Conservation (phyloP, 2,329 filamentous ascomycete genomes). For the Fusarium bactridioides region DNA sequence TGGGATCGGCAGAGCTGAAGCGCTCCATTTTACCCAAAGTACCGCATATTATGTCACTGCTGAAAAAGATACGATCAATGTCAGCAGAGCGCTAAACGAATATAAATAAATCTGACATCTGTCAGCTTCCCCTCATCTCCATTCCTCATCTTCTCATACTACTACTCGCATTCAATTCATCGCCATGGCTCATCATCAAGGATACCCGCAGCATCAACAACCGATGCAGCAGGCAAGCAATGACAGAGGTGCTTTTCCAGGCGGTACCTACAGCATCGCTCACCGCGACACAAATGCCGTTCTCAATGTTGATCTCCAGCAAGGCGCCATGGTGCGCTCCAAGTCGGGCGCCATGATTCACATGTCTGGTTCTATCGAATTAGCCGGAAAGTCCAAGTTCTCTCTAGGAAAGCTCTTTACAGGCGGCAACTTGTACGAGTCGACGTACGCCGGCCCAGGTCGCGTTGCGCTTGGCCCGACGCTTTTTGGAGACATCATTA, state of each 20-base stretch:
- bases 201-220: not conserved
- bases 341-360: not conserved
- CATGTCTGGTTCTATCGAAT: not conserved
- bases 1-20: not conserved
- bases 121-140: not conserved
- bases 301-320: not conserved
- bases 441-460: not conserved
- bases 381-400: not conserved
- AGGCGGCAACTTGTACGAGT: not conserved
- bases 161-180: too few species aligned
- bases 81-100: not conserved
- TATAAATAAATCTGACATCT: not conserved
- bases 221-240: rapidly evolving
- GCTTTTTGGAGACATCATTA: not conserved
- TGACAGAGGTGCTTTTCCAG: not conserved
- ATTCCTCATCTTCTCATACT: not conserved
- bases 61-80: not conserved
- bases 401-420: not conserved
- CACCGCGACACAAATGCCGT: not conserved
- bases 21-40: not conserved
- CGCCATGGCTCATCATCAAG: not conserved
- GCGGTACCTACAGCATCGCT: not conserved
- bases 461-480: not conserved
- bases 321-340: not conserved
- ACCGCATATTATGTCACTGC: not conserved